These are phyloP conservation scores for Whalleya microplaca DNA, from an alignment of 2,329 filamentous ascomycete genomes.

Conservation along the genomic window DNA sequence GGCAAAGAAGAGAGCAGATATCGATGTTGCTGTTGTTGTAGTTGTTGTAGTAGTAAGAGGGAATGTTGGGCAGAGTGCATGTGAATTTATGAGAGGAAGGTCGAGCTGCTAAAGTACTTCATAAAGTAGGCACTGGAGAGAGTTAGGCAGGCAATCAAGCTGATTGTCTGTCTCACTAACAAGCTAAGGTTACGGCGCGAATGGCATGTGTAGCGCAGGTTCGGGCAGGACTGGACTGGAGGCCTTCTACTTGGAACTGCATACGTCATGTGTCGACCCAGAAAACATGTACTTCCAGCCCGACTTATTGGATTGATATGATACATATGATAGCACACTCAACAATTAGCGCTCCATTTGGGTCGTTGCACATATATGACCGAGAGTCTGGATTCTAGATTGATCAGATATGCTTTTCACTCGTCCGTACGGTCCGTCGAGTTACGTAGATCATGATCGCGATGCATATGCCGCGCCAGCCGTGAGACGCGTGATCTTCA, in stretches of 20 bases:
- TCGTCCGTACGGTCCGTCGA: background rate
- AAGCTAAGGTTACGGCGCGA: background rate
- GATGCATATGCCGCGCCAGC: background rate
- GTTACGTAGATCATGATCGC: background rate
- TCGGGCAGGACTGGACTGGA: background rate
- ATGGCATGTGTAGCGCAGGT: background rate
- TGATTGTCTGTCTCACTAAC: no score
- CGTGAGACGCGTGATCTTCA: background rate
- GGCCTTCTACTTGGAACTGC: background rate
- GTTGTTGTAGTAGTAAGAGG: constrained; percentile 6
- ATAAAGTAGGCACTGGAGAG: constrained; percentile 4
- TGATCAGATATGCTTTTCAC: background rate
- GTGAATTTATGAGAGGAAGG: constrained; percentile 16
- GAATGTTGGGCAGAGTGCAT: constrained; percentile 17
- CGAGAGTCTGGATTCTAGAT: background rate
- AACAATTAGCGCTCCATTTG: background rate
- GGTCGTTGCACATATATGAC: background rate
- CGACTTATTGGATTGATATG: background rate
- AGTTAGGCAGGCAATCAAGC: no score
- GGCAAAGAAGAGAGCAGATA: constrained; percentile 4
- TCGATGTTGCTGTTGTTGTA: background rate
- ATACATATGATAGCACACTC: no score
- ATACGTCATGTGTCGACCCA: constrained; percentile 24
- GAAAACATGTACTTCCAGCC: background rate
- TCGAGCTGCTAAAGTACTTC: constrained; percentile 2